A percentile compares a stretch with the other conserved stretches of the same genome.
Evolutionary conservation across 352 stramenopile genomes (phyloP).

Genomic region (Pythium rhizo-oryzae): DNA sequence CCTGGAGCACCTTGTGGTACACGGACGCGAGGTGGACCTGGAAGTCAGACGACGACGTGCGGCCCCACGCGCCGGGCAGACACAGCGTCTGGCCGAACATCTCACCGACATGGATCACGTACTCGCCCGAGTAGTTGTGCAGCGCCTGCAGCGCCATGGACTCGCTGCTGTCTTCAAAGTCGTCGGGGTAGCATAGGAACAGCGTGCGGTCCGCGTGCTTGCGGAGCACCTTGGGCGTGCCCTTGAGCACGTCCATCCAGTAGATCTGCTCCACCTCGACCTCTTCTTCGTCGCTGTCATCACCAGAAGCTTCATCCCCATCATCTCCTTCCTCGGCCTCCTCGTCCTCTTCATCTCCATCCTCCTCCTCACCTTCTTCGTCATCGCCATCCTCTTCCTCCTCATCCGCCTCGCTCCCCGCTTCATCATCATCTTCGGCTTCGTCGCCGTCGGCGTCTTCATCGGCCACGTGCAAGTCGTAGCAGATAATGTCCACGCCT

Average conservation of each 20-base stretch:
- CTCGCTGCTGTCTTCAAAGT: conserved; percentile 85
- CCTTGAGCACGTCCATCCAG: conserved; percentile 79
- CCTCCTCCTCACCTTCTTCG: background rate
- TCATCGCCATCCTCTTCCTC: conserved; percentile 27
- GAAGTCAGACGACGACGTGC: conserved; percentile 92
- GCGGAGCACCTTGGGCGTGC: conserved; percentile 71
- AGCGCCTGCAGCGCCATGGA: conserved; percentile 92
- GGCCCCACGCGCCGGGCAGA: conserved; percentile 89
- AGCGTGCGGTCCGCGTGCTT: conserved; percentile 84
- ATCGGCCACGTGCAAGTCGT: conserved; percentile 79
- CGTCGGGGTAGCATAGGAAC: conserved; percentile 95
- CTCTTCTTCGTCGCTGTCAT: conserved; percentile 59
- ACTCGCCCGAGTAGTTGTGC: conserved; percentile 90
- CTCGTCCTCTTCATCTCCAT: conserved; percentile 40
- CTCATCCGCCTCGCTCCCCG: conserved; percentile 31
- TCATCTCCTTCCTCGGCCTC: conserved; percentile 52
- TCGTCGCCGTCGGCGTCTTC: conserved; percentile 41
- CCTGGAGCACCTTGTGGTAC: conserved; percentile 94
- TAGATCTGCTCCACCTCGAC: conserved; percentile 85
- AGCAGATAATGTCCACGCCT: conserved; percentile 87
- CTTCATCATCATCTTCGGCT: conserved; percentile 26
- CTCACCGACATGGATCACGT: conserved; percentile 94
- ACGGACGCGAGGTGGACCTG: conserved; percentile 89
- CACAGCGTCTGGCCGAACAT: conserved; percentile 90
- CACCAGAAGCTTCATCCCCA: background rate